Conservation (phyloP, 169 alveolate genomes). For the Plasmodium falciparum region DNA sequence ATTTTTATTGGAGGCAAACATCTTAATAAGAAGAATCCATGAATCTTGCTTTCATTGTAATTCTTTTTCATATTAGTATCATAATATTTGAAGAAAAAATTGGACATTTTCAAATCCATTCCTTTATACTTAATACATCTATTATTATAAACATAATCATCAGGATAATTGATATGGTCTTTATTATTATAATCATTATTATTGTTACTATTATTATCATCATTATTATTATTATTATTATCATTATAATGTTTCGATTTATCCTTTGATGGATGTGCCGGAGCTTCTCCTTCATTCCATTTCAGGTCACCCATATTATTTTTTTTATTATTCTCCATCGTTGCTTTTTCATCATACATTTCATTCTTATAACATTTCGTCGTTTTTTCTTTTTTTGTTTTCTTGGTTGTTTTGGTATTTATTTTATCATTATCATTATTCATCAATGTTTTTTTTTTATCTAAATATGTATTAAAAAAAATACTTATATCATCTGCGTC, state of each 20-base stretch:
- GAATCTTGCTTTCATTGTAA: slow-evolving; percentile 54
- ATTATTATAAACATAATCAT: not conserved
- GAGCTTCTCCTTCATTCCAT: too few species aligned
- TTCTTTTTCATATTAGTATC: slow-evolving; percentile 31
- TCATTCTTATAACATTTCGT: too few species aligned
- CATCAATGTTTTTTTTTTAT: not conserved
- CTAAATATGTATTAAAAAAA: slow-evolving; percentile 58
- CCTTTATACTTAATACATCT: slow-evolving; percentile 15
- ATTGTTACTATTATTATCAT: not conserved
- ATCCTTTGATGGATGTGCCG: too few species aligned
- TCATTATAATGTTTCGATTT: not conserved
- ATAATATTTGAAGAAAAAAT: slow-evolving; percentile 37
- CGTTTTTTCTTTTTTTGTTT: too few species aligned
- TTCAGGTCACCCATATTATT: too few species aligned
- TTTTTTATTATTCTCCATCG: too few species aligned
- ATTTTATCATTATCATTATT: not conserved
- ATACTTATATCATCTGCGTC: slow-evolving; percentile 68
- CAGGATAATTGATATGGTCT: not conserved
- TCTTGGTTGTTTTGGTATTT: not conserved
- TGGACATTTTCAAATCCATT: slow-evolving; percentile 30
- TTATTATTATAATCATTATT: not conserved
- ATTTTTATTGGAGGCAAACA: slow-evolving; percentile 70
- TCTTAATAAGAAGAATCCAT: slow-evolving; percentile 51
- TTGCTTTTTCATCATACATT: too few species aligned
- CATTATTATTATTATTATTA: not conserved